Base-by-base conservation (phyloP, 352 stramenopile species). In the Phytophthora hybrid region DNA sequence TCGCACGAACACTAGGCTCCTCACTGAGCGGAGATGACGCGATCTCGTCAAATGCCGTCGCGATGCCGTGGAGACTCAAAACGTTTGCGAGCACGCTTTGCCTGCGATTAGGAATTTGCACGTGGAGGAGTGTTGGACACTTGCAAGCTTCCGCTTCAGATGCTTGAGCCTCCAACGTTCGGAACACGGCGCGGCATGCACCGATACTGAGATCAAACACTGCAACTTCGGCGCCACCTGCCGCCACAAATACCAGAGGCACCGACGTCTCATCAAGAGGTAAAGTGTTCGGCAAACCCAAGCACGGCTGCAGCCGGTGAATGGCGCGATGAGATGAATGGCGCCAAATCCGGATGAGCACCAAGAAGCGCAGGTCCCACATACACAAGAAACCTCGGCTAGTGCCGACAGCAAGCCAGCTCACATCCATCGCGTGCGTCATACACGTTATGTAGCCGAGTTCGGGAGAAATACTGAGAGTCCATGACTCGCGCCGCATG, bases 341-440 rank as follows among this genome's bases (percentile, higher is more conserved):
- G n/a, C 95, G 85, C 97, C 97, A 99, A 14, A 99, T 90, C 34
- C 98, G 97, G 57, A 98, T 95, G 32, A 98, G 85, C 60, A 97
- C 79, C 46, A 98, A 87, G 83, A 98, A 99, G 18, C 98, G 92
- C 55, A 99, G 74, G 76, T 99, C 98, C 94, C 96, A 99, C 29
- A 99, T 73, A 63, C 92, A 96, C 63, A 99, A 87, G 76, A 97
- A 99, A 5, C 98, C 98, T 71, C 91, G 85, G 65, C 84, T 98
- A 5, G 97, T 99, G 37, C 98, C 97, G 23, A 93, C 95, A 11
- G 96, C 90, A 49, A 99, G 77, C 97, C 97, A 99, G 58, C 95
- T 97, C 46, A 96, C 91, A 77, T 99, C 97, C 49, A 96, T 87
- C 18, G 97, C 98, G 52, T 99, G 84, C 49, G 97, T 96, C 66